A percentile compares a stretch with the other conserved stretches of the same genome.
Conservation (phyloP, 257 asterid genomes). For the Scutellaria galericulata region DNA sequence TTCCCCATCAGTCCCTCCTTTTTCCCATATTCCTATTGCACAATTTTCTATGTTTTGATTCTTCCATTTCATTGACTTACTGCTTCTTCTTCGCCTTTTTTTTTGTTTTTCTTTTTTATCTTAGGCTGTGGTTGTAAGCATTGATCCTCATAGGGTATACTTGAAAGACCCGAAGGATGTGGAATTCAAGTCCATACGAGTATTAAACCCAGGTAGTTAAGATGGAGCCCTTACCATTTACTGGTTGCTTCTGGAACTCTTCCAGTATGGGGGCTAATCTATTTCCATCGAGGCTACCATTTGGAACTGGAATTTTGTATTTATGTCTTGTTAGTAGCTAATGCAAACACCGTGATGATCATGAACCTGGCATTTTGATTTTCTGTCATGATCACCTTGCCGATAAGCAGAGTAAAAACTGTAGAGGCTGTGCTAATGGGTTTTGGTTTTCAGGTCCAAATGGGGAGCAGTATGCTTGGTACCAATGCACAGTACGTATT, state of each 20-base stretch:
- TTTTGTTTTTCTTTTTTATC: neutral
- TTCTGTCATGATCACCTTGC: neutral
- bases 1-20: neutral
- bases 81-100: constrained; percentile 4
- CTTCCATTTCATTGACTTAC: neutral
- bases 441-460: constrained; percentile 34
- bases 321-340: constrained; percentile 4
- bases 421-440: constrained; percentile 24
- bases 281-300: neutral
- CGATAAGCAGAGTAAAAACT: neutral
- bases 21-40: neutral
- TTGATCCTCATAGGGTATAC: constrained; percentile 91
- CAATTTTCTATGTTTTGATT: neutral
- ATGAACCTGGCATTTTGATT: neutral
- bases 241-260: constrained; percentile 10
- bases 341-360: neutral
- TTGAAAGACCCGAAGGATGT: constrained; percentile 73
- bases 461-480: constrained; percentile 38
- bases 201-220: constrained; percentile 71
- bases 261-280: no score
- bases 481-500: constrained; percentile 36
- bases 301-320: constrained; percentile 7
- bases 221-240: constrained; percentile 8
- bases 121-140: constrained; percentile 98
- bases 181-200: constrained; percentile 68